Base-by-base conservation (phyloP, 257 asterid species). In the Capsicum baccatum region DNA sequence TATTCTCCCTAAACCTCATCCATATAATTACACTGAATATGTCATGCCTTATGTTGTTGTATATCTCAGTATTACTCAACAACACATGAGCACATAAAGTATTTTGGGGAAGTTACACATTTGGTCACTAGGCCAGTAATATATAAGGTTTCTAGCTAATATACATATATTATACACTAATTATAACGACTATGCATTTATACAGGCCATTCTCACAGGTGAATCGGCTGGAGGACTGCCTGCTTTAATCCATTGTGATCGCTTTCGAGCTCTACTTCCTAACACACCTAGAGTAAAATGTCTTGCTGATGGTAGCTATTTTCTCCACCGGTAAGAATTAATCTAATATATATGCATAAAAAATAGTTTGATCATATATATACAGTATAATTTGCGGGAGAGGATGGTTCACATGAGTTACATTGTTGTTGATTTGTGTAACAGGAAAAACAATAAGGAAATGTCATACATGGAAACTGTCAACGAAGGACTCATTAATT, bases 151-250 rank as follows among this genome's bases (percentile, higher is more conserved):
- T 13, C 35, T 8, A 60, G 33, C 1, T 12, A 19, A 19, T 60
- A 60, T n/a, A 59, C 33, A 59, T n/a, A 59, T 17, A 8, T 59
- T 59, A n/a, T 59, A 59, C 33, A 0, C 14, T 6, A 16, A 16
- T 58, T 58, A 17, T n/a, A 59, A 59, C 5, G 11, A n/a, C 13
- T 9, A 60, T 2, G 1, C 66, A 17, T 3, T 3, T n/a, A 8
- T 15, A 6, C 88, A 91, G 95, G 95, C 92, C 37, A 91, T 92
- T 86, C 91, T 90, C 7, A 78, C 92, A 0, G 95, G 97, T 63
- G 88, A 92, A 58, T 91, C 97, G 5, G 97, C 95, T 2, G 95
- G 95, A 58, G 95, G 93, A 50, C 67, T 92, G 67, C 92, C 95
- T 44, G 81, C 91, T 12, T 91, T 92, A 56, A 69, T 92, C 79